These are phyloP conservation scores for Penicillium brevicompactum DNA, from an alignment of 2,329 filamentous ascomycete genomes.

Conservation along the genomic window DNA sequence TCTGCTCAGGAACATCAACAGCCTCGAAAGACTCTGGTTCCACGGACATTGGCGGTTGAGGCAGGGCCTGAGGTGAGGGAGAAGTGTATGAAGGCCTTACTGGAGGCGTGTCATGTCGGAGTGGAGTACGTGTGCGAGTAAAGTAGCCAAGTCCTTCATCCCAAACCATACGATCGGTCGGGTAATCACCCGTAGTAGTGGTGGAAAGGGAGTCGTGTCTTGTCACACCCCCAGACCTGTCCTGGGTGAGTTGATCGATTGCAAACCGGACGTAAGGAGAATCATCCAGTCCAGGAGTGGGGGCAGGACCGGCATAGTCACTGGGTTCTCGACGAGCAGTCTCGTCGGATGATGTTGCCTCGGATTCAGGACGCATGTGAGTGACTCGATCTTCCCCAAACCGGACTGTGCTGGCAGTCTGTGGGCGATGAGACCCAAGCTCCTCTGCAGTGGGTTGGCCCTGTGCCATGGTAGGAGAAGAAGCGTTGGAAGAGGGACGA, in stretches of 20 bases:
- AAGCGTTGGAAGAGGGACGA: slow-evolving; percentile 31
- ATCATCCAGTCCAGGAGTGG: slow-evolving; percentile 79
- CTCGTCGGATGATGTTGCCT: slow-evolving; percentile 23
- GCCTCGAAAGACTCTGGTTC: slow-evolving; percentile 51
- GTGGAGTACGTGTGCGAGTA: slow-evolving; percentile 34
- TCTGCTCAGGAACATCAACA: slow-evolving; percentile 47
- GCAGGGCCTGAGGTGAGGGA: slow-evolving; percentile 38
- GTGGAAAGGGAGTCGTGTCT: slow-evolving; percentile 51
- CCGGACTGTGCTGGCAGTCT: slow-evolving; percentile 30
- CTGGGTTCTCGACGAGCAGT: slow-evolving; percentile 28
- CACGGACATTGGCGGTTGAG: slow-evolving; percentile 28
- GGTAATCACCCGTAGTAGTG: slow-evolving; percentile 43
- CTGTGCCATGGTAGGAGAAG: slow-evolving; percentile 31
- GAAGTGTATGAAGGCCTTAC: slow-evolving; percentile 33
- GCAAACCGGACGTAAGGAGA: slow-evolving; percentile 88
- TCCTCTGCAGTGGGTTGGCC: slow-evolving; percentile 7
- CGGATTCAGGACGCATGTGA: slow-evolving; percentile 24
- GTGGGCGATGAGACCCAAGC: slow-evolving; percentile 18
- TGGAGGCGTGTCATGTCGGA: slow-evolving; percentile 33
- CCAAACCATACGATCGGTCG: slow-evolving; percentile 53
- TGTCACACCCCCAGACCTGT: slow-evolving; percentile 60
- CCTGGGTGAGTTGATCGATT: slow-evolving; percentile 80
- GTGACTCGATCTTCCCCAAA: slow-evolving; percentile 27
- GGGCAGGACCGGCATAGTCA: slow-evolving; percentile 43
- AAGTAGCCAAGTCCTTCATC: slow-evolving; percentile 50